Percentiles rank a stretch among this genome's conserved stretches.
phyloP scores from a whole-genome alignment of 306 rosid genomes.

The Castanea crenata region DNA sequence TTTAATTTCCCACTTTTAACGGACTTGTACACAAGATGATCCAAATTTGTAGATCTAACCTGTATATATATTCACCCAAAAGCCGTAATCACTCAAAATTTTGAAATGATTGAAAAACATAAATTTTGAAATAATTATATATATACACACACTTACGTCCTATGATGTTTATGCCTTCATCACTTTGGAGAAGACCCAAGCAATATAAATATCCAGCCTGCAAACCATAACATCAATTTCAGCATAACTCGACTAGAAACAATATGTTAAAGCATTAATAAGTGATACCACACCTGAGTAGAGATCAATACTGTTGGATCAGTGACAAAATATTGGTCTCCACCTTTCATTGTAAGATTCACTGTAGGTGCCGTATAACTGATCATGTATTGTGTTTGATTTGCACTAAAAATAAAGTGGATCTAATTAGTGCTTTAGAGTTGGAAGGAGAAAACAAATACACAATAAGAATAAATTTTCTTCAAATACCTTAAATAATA shows the following conservation, averaged over 20 bases:
- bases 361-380: conserved; percentile 25
- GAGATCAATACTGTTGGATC: conserved; percentile 27
- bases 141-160: conserved; percentile 72
- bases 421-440: conserved; percentile 22
- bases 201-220: conserved; percentile 54
- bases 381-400: background rate
- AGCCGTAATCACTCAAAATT: no score
- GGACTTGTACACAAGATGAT: no score
- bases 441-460: conserved; percentile 1
- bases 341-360: conserved; percentile 80
- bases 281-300: conserved; percentile 23
- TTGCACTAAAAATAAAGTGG: conserved; percentile 43
- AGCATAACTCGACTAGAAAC: background rate
- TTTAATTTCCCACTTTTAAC: no score
- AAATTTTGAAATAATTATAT: background rate
- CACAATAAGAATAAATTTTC: background rate
- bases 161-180: conserved; percentile 49
- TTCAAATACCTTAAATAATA: conserved; percentile 50
- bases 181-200: conserved; percentile 59
- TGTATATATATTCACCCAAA: no score
- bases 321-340: conserved; percentile 40
- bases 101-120: background rate
- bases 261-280: background rate
- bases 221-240: conserved; percentile 18
- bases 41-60: no score